phyloP scores from a whole-genome alignment of 2,329 filamentous ascomycete species.

The Penicillium sp. region DNA sequence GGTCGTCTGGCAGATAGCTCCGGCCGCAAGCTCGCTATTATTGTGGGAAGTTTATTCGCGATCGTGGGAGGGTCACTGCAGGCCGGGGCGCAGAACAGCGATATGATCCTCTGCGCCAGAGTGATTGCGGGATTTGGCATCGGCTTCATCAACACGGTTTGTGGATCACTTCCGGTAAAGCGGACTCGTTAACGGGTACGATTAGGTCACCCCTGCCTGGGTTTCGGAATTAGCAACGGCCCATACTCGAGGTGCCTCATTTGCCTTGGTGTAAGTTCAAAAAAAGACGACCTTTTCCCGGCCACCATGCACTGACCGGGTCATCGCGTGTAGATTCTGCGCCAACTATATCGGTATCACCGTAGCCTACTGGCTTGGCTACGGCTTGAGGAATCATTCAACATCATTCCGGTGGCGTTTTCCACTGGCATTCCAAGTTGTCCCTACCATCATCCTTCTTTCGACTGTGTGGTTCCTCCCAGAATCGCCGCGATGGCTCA shows the following conservation, averaged over 20 bases:
- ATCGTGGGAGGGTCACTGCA: not conserved
- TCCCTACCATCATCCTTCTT: not conserved
- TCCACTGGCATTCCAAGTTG: not conserved
- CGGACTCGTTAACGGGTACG: too few relatives aligned
- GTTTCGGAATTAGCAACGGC: not conserved
- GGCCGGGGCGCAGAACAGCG: not conserved
- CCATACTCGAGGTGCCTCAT: not conserved
- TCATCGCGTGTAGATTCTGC: too few relatives aligned
- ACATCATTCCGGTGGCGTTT: not conserved
- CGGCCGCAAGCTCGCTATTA: not conserved
- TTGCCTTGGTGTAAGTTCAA: too few relatives aligned
- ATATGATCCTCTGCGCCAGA: not conserved
- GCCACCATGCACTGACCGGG: too few relatives aligned
- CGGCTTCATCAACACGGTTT: constrained; percentile 1
- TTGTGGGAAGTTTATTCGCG: not conserved
- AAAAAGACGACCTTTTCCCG: too few relatives aligned
- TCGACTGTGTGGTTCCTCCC: constrained; percentile 18
- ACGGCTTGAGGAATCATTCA: not conserved
- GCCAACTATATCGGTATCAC: too few relatives aligned
- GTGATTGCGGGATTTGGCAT: not conserved
- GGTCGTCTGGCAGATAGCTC: not conserved
- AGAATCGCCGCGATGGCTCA: constrained; percentile 7
- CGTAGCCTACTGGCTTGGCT: not conserved
- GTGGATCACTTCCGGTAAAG: too few relatives aligned
- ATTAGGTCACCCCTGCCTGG: not conserved